Conservation (phyloP, 352 stramenopile genomes). For the Phytophthora idaei region DNA sequence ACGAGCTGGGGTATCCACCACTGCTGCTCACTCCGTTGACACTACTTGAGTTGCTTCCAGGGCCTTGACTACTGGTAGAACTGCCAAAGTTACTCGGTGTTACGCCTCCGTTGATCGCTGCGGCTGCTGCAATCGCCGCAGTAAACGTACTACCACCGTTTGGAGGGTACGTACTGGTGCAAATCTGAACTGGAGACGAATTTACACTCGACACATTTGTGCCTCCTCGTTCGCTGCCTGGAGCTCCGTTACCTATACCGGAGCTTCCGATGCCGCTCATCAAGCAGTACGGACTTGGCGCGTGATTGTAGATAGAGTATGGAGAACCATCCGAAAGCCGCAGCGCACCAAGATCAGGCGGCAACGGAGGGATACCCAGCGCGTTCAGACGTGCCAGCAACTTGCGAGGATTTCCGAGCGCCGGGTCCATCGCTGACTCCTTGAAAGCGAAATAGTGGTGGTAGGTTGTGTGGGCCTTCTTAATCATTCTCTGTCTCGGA, state of each 20-base stretch:
- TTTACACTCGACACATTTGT: slow-evolving; percentile 27
- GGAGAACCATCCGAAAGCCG: slow-evolving; percentile 64
- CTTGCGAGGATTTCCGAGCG: slow-evolving; percentile 84
- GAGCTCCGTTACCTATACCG: slow-evolving; percentile 19
- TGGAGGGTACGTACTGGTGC: slow-evolving; percentile 38
- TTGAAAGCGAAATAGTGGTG: slow-evolving; percentile 81
- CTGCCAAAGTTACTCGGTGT: slow-evolving; percentile 37
- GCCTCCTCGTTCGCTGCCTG: slow-evolving; percentile 42
- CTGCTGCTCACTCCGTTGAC: slow-evolving; percentile 31
- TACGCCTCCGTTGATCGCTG: slow-evolving; percentile 41
- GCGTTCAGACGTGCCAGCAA: slow-evolving; percentile 90
- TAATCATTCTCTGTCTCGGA: slow-evolving; percentile 60
- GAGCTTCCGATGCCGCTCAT: slow-evolving; percentile 16
- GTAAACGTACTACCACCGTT: slow-evolving; percentile 32
- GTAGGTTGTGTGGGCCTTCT: slow-evolving; percentile 68
- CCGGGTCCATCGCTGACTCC: slow-evolving; percentile 83
- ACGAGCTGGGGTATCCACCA: slow-evolving; percentile 50
- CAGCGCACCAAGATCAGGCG: slow-evolving; percentile 89
- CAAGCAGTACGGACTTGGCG: slow-evolving; percentile 65
- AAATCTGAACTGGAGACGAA: slow-evolving; percentile 34
- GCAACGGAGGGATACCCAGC: slow-evolving; percentile 92
- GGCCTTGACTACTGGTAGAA: slow-evolving; percentile 16
- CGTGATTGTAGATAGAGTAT: slow-evolving; percentile 85
- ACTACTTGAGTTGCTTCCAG: slow-evolving; percentile 36
- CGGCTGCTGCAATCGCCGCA: slow-evolving; percentile 27